phyloP scores from a whole-genome alignment of 176 grass and related monocot species.

The Secale cereale region DNA sequence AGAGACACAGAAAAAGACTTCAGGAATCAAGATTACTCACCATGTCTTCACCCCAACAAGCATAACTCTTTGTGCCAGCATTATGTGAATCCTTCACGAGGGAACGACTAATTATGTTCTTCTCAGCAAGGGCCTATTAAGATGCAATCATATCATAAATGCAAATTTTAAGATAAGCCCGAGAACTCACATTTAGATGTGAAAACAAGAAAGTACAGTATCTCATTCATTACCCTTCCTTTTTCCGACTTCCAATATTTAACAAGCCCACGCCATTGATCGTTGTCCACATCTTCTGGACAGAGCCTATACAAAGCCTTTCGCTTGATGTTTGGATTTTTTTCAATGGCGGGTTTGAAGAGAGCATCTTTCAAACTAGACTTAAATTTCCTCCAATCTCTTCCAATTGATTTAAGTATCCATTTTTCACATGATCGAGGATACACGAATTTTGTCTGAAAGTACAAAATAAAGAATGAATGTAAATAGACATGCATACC shows the following conservation, averaged over 20 bases:
- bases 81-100: slow-evolving; percentile 9
- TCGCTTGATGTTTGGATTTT: not conserved
- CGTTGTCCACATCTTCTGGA: not conserved
- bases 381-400: no score
- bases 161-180: not conserved
- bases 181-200: not conserved
- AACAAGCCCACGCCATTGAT: slow-evolving; percentile 6
- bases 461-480: no score
- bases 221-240: not conserved
- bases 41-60: no score
- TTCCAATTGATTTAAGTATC: no score
- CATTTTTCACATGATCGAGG: no score
- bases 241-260: slow-evolving; percentile 1
- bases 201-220: not conserved
- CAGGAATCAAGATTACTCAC: no score
- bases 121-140: not conserved
- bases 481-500: no score
- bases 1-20: no score
- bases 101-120: slow-evolving; percentile 1
- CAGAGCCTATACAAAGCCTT: slow-evolving; percentile 1
- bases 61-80: no score
- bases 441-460: no score
- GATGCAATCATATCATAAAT: not conserved
- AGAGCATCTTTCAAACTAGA: no score
- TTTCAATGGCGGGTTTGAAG: no score